Conservation (phyloP, 2,329 filamentous ascomycete species). For the Trichophyton mentagrophytes region DNA sequence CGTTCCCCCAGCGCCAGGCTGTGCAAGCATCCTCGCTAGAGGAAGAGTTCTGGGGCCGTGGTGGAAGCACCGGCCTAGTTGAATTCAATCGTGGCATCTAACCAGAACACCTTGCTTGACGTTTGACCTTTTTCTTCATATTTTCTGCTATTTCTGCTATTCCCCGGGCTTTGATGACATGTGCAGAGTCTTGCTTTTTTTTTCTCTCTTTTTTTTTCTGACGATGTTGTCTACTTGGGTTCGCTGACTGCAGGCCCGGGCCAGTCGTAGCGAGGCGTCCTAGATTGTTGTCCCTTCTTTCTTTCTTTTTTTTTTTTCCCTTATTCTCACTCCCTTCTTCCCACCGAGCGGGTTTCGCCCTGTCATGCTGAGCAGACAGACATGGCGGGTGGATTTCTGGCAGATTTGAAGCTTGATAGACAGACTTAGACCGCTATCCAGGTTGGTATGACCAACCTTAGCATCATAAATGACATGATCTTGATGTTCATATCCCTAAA, state of each 20-base stretch:
- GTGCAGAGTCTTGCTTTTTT: background rate
- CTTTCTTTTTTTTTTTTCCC: too few relatives aligned
- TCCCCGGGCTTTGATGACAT: background rate
- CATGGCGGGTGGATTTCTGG: background rate
- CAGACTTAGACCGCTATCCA: background rate
- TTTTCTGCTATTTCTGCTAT: background rate
- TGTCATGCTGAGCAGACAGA: background rate
- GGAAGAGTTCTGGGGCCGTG: slow-evolving; percentile 70
- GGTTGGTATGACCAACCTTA: background rate
- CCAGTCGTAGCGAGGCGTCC: slow-evolving; percentile 1
- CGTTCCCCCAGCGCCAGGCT: slow-evolving; percentile 82
- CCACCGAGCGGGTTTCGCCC: background rate
- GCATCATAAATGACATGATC: background rate
- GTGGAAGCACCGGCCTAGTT: slow-evolving; percentile 69
- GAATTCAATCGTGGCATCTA: slow-evolving; percentile 94
- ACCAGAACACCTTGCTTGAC: slow-evolving; percentile 9
- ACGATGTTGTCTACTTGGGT: background rate
- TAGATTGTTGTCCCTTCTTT: background rate
- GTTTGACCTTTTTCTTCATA: background rate
- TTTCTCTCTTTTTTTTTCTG: background rate
- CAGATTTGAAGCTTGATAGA: background rate
- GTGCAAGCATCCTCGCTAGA: slow-evolving; percentile 66
- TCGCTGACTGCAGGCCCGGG: background rate
- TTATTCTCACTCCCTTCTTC: background rate
- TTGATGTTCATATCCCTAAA: background rate